A percentile compares a stretch with the other conserved stretches of the same genome.
phyloP scores from a whole-genome alignment of 352 stramenopile genomes.

The Phytophthora citricola region DNA sequence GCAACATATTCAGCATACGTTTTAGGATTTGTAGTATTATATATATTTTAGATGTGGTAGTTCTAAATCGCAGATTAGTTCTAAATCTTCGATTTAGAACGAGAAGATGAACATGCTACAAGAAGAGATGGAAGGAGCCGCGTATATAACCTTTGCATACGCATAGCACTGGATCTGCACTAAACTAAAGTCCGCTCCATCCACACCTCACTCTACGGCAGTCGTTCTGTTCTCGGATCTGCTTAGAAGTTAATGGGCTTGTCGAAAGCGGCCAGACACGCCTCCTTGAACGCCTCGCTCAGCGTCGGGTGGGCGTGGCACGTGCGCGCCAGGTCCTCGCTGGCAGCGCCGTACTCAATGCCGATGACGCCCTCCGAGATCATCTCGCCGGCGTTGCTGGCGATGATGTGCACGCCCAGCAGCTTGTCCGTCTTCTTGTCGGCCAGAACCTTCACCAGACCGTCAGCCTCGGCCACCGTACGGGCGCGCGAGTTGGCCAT shows the following conservation, averaged over 20 bases:
- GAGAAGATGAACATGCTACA: no score
- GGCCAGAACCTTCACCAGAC: conserved; percentile 98
- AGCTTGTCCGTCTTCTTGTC: conserved; percentile 99
- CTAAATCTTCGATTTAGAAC: no score
- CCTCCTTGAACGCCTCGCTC: conserved; percentile 99
- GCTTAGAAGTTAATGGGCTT: conserved; percentile 99
- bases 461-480: conserved; percentile 94
- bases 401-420: conserved; percentile 99
- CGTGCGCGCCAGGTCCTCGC: conserved; percentile 99
- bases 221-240: neutral
- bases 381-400: conserved; percentile 99
- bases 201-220: conserved; percentile 14
- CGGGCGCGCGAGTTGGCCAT: conserved; percentile 97
- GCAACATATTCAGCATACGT: no score
- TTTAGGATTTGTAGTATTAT: no score
- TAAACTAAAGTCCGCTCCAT: conserved; percentile 18
- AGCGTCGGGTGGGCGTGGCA: conserved; percentile 98
- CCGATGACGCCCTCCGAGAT: conserved; percentile 98
- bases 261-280: conserved; percentile 97
- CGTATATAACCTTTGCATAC: conserved; percentile 41
- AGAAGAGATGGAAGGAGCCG: conserved; percentile 8
- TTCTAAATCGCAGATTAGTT: no score
- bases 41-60: no score
- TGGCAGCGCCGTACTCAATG: conserved; percentile 98
- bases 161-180: conserved; percentile 19